phyloP scores from a whole-genome alignment of 2,329 filamentous ascomycete genomes.

The Camptophora hylomeconis region DNA sequence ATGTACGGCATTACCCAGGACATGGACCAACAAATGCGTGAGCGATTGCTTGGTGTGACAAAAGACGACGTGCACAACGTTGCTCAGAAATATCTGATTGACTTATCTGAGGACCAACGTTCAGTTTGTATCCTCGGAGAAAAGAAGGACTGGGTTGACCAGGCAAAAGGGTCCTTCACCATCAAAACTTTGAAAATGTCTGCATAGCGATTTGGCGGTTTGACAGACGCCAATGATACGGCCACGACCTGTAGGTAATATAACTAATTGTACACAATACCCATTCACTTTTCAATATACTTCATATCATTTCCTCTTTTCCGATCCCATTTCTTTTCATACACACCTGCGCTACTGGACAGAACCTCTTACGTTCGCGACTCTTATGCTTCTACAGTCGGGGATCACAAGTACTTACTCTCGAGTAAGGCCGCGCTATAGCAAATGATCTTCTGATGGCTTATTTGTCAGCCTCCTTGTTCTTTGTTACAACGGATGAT shows the following conservation, averaged over 20 bases:
- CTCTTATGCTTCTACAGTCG: constrained; percentile 30
- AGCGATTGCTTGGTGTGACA: constrained; percentile 75
- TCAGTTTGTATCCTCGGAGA: constrained; percentile 67
- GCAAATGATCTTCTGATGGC: constrained; percentile 17
- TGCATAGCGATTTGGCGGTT: constrained; percentile 3
- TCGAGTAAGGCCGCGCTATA: constrained; percentile 35
- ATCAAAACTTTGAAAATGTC: constrained; percentile 14
- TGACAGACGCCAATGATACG: constrained; percentile 6
- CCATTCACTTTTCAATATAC: constrained; percentile 9
- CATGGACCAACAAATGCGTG: constrained; percentile 75
- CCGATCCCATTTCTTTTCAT: constrained; percentile 5
- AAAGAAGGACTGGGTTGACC: constrained; percentile 51
- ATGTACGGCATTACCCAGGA: constrained; percentile 72
- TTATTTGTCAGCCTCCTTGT: constrained; percentile 5
- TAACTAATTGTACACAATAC: constrained; percentile 11
- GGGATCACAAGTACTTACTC: constrained; percentile 36
- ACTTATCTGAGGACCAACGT: constrained; percentile 45
- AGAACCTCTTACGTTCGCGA: constrained; percentile 40
- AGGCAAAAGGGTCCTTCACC: constrained; percentile 11
- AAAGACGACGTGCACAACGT: constrained; percentile 66
- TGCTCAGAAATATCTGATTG: constrained; percentile 70
- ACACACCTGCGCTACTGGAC: constrained; percentile 37
- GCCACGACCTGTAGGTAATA: constrained; percentile 15
- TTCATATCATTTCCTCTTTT: constrained; percentile 4
- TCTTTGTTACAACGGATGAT: too few species aligned